Evolutionary conservation across 2,329 filamentous ascomycete genomes (phyloP), one percentile per base, ranked within the genome.

Genomic region (Ascochyta viciae-villosae): DNA sequence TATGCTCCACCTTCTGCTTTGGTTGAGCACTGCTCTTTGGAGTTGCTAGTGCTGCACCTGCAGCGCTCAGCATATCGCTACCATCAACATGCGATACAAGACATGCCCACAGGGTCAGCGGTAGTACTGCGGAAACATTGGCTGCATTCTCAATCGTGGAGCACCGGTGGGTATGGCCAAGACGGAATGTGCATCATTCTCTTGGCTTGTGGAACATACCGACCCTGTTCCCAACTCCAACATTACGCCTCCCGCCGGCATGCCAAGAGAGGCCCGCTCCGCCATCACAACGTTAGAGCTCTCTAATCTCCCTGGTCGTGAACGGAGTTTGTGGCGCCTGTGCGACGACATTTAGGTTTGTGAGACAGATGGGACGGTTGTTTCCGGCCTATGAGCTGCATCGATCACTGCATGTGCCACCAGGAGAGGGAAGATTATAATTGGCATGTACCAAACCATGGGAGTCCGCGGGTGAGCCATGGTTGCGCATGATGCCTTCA

Each of bases 181-280:
- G 64, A 61, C 64, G 64, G 64, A 62, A 64, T 60, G 57, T 53
- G 54, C 55, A 63, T 64, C 57, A 62, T 60, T 41, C 29, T 51
- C 62, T 66, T 67, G 62, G 65, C 57, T 39, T 54, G 62, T 62
- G 57, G 56, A 53, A 61, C 61, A 42, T 55, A 57, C 64, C 58
- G 63, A 51, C 57, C 63, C 60, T 62, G 63, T 67, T 38, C 55
- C 46, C 43, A 15, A 47, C 43, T 45, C n/a, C 47, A 50, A 54
- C 35, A 34, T 54, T 26, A 50, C 33, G 47, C 58, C 41, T 62
- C 60, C 61, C 65, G 65, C 65, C 53, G 52, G 43, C 40, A 24
- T 49, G 66, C 66, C 63, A 66, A 67, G 64, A 37, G 34, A 50
- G 58, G 58, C 62, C 65, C 65, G 63, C 66, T 67, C 64, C 64